Base-by-base conservation (phyloP, 169 alveolate species). In the Theileria equi region DNA sequence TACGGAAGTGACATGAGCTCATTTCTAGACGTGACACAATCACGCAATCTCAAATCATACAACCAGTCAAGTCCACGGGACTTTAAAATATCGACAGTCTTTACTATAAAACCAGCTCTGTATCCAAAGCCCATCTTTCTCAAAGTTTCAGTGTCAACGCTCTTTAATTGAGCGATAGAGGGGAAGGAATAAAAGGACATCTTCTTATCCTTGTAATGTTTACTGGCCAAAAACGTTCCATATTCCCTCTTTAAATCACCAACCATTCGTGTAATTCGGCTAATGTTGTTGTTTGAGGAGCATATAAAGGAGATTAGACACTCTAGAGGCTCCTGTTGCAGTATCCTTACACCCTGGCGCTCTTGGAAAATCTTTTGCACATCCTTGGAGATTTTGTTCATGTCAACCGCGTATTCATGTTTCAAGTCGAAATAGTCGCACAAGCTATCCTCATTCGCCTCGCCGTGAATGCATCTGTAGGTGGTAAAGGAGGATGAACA, bases 241-340 rank as follows among this genome's bases (percentile, higher is more conserved):
- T 58, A 82, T 16, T 70, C 53, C 36, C 68, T 47, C 48, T 68
- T 84, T 47, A 87, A 62, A 21, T 67, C 78, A 28, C 67, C 71
- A 41, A 73, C 60, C 82, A 80, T 79, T 16, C 59, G 69, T 11
- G 88, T 88, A 28, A 76, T 81, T 58, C 94, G 79, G 6, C 79
- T 68, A 17, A 86, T 86, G 49, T 89, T 89, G 76, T 89, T 89
- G 65, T 89, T 89, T 13, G 94, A 60, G 5, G 94, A 89, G 58
- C 94, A 89, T 26, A 89, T 49, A 53, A 89, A 89, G 21, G 90
- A 63, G 34, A 89, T 69, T 43, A 89, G 83, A 0, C 89, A 82
- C 79, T 89, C 94, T 17, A 81, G 68, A 3, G 90, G 77, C 7
- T 78, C 88, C 69, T 72, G 83, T 63, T 72, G 86, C 43, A 84